These are phyloP conservation scores for Phyllosticta paracitricarpa DNA, from an alignment of 2,329 filamentous ascomycete species.

Conservation along the genomic window DNA sequence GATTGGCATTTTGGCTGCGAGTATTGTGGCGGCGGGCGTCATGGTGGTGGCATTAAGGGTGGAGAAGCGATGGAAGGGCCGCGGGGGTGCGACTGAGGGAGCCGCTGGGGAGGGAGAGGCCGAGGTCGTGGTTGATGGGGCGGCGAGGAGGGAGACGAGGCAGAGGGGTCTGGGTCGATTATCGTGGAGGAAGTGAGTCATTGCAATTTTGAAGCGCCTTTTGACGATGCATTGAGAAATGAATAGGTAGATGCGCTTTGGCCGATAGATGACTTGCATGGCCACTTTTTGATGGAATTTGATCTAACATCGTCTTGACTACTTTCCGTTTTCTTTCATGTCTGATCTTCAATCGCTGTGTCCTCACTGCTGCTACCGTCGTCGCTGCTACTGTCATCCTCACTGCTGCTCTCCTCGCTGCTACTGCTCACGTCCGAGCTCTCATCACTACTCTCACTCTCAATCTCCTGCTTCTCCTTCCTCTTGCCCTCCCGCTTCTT, in stretches of 20 bases:
- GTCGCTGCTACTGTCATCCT: conserved; percentile 1
- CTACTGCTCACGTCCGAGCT: conserved; percentile 22
- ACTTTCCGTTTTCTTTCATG: no score
- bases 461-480: conserved; percentile 12
- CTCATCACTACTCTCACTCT: conserved; percentile 12
- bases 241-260: no score
- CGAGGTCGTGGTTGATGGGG: conserved; percentile 44
- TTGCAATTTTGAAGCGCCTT: neutral
- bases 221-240: neutral
- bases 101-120: conserved; percentile 34
- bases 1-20: conserved; percentile 73
- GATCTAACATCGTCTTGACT: no score
- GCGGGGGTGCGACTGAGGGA: neutral
- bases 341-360: neutral
- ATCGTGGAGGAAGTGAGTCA: conserved; percentile 13
- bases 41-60: conserved; percentile 57
- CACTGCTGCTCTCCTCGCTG: conserved; percentile 11
- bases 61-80: neutral
- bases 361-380: conserved; percentile 5
- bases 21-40: conserved; percentile 59
- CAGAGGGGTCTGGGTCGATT: conserved; percentile 31
- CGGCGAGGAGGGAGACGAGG: conserved; percentile 31
- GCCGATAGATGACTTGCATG: no score
- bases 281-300: no score
- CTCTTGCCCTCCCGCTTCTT: neutral